Percentiles rank a stretch among this genome's conserved stretches.
Conservation (phyloP, 2,329 filamentous ascomycete species). For the Penicillium brevicompactum region DNA sequence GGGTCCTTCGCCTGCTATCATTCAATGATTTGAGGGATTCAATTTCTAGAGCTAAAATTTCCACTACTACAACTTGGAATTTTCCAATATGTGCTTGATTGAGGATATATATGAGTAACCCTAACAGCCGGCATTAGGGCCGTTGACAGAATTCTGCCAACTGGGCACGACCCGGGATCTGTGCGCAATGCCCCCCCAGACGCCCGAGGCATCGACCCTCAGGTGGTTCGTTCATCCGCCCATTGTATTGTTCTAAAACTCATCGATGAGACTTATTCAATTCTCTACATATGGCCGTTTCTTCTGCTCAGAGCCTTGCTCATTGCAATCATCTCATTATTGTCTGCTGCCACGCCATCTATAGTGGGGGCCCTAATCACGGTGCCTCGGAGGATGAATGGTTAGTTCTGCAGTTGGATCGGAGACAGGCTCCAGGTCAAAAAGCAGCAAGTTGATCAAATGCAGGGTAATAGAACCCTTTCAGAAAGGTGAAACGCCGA, state of each 20-base stretch:
- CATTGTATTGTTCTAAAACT: not conserved
- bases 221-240: too few species aligned
- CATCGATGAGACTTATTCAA: not conserved
- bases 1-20: too few species aligned
- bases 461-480: conserved; percentile 71
- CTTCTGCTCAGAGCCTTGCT: not conserved
- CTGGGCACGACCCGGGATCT: not conserved
- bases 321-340: conserved; percentile 63
- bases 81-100: not conserved
- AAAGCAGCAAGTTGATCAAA: not conserved
- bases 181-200: not conserved
- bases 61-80: too few species aligned
- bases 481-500: conserved; percentile 75
- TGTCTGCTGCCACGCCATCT: conserved; percentile 84
- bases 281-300: not conserved
- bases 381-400: conserved; percentile 64
- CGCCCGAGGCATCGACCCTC: too few species aligned
- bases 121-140: not conserved
- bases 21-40: too few species aligned
- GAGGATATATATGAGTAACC: not conserved
- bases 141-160: not conserved
- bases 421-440: not conserved
- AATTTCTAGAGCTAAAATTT: too few species aligned
- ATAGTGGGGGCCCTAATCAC: conserved; percentile 59
- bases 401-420: conserved; percentile 32